phyloP scores from a whole-genome alignment of 768 basidiomycete species.

The Boletus insuetus region DNA sequence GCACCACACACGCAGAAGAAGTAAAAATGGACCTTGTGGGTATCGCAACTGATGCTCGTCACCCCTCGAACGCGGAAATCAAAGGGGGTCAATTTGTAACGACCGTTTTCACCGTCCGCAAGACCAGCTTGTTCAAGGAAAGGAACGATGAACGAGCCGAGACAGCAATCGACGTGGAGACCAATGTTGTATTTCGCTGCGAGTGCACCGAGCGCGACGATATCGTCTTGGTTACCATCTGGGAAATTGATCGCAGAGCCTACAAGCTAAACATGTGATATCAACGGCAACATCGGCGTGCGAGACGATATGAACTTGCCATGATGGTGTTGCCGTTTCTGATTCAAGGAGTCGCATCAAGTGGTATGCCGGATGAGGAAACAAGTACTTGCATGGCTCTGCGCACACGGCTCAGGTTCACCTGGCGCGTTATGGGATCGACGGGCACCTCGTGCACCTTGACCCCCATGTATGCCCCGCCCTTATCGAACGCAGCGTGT shows the following conservation, averaged over 20 bases:
- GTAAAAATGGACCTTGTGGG: constrained; percentile 68
- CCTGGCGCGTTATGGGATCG: constrained; percentile 71
- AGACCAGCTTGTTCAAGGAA: constrained; percentile 83
- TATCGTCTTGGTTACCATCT: constrained; percentile 85
- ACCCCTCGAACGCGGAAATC: constrained; percentile 92
- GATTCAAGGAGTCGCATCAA: constrained; percentile 4
- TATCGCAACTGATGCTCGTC: constrained; percentile 93
- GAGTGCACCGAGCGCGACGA: constrained; percentile 70
- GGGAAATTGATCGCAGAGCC: constrained; percentile 87
- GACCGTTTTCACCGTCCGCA: constrained; percentile 51
- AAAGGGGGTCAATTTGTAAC: constrained; percentile 63
- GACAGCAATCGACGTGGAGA: constrained; percentile 92
- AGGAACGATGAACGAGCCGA: constrained; percentile 92
- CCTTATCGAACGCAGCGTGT: constrained; percentile 96
- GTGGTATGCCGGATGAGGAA: neutral
- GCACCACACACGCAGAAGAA: neutral
- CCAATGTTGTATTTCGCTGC: constrained; percentile 76
- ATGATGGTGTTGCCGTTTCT: constrained; percentile 90
- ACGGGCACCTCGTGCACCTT: constrained; percentile 89
- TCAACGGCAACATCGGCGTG: neutral
- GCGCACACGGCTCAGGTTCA: constrained; percentile 69
- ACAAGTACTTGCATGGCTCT: constrained; percentile 75
- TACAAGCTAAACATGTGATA: constrained; percentile 51
- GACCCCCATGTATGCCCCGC: constrained; percentile 80
- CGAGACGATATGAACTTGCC: constrained; percentile 38